Conservation (phyloP, 192 early-diverging fungal species). For the Coemansia sp. region DNA sequence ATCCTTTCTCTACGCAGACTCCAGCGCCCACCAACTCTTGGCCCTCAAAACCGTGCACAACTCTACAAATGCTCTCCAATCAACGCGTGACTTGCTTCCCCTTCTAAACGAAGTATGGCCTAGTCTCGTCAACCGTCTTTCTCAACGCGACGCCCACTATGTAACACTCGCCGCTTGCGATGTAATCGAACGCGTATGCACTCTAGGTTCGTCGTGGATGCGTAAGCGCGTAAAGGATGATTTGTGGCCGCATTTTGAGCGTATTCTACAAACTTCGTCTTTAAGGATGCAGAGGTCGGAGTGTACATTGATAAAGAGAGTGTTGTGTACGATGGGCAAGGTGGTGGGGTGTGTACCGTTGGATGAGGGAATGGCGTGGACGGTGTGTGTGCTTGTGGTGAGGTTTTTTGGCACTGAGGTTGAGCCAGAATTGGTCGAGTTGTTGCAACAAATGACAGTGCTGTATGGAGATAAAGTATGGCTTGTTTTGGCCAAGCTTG, state of each 20-base stretch:
- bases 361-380: slow-evolving; percentile 35
- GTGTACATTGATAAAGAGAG: slow-evolving; percentile 8
- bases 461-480: slow-evolving; percentile 47
- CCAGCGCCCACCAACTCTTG: slow-evolving; percentile 37
- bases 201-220: slow-evolving; percentile 40
- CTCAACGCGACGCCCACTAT: slow-evolving; percentile 19
- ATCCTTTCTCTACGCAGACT: slow-evolving; percentile 19
- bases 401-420: slow-evolving; percentile 13
- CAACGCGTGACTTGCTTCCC: slow-evolving; percentile 37
- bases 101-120: slow-evolving; percentile 50
- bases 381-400: slow-evolving; percentile 14
- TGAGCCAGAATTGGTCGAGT: slow-evolving; percentile 3
- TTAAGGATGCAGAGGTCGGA: slow-evolving; percentile 11
- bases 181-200: slow-evolving; percentile 34
- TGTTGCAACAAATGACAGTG: slow-evolving; percentile 28
- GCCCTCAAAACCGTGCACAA: slow-evolving; percentile 46
- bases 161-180: slow-evolving; percentile 40
- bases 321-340: slow-evolving; percentile 28
- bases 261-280: not conserved
- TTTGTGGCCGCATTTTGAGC: slow-evolving; percentile 31
- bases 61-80: slow-evolving; percentile 16
- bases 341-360: slow-evolving; percentile 32
- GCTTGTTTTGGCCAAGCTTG: slow-evolving; percentile 39
- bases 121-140: slow-evolving; percentile 20
- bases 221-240: slow-evolving; percentile 39